Percentiles rank a stretch among this genome's conserved stretches.
These are phyloP conservation scores for Neurospora sp. DNA, from an alignment of 2,329 filamentous ascomycete species.

Conservation along the genomic window DNA sequence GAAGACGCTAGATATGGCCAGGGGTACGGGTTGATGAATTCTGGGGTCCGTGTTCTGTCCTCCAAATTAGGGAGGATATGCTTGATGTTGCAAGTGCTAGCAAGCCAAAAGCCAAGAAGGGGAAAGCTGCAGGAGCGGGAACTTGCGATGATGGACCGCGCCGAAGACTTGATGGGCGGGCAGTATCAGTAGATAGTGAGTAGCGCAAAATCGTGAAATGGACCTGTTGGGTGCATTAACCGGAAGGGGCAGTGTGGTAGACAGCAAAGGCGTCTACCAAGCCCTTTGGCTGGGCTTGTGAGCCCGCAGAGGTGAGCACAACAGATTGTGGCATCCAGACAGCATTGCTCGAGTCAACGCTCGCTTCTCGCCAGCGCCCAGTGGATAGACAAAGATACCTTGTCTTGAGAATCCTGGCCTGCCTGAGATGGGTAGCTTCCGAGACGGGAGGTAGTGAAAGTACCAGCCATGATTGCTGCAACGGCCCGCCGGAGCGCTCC, in stretches of 20 bases:
- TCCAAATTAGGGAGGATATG: background rate
- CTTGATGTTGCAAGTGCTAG: background rate
- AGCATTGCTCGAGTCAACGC: background rate
- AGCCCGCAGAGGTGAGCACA: background rate
- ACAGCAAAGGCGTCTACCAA: background rate
- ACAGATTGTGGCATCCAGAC: background rate
- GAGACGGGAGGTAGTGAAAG: background rate
- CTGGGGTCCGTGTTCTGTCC: background rate
- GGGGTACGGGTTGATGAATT: background rate
- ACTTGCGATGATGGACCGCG: background rate
- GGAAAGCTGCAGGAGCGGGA: background rate
- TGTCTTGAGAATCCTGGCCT: background rate
- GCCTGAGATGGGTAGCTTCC: background rate
- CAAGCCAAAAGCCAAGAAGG: background rate
- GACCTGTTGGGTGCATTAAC: background rate
- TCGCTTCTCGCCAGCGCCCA: background rate
- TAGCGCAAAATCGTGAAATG: background rate
- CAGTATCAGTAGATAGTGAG: background rate
- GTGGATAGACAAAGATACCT: background rate
- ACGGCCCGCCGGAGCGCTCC: background rate
- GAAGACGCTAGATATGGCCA: background rate
- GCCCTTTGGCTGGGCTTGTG: background rate
- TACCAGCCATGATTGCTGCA: background rate
- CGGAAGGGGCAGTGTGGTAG: background rate
- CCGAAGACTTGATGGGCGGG: background rate